phyloP scores from a whole-genome alignment of 169 alveolate genomes.

The Plasmodium adleri region DNA sequence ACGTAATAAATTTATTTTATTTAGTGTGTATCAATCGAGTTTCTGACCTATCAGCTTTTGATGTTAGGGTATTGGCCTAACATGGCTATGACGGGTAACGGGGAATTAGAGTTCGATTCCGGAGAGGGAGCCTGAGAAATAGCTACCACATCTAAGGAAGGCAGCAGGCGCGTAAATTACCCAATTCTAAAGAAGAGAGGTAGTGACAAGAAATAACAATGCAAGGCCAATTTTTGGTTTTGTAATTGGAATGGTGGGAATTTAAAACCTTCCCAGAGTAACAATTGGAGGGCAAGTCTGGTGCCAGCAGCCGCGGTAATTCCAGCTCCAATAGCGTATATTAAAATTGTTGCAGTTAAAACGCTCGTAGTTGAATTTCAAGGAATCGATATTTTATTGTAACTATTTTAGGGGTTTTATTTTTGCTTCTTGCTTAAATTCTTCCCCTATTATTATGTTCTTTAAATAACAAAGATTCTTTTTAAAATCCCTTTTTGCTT shows the following conservation, averaged over 20 bases:
- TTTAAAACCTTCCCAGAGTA: conserved; percentile 82
- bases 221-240: conserved; percentile 85
- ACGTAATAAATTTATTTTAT: conserved; percentile 68
- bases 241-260: conserved; percentile 93
- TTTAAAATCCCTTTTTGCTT: conserved; percentile 9
- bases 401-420: background rate
- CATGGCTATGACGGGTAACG: conserved; percentile 96
- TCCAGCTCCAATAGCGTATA: conserved; percentile 95
- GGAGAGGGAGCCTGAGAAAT: conserved; percentile 98
- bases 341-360: conserved; percentile 93
- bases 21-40: conserved; percentile 77
- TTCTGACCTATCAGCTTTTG: conserved; percentile 86
- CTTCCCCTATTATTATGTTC: background rate
- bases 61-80: conserved; percentile 94
- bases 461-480: conserved; percentile 31
- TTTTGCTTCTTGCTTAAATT: background rate
- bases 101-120: conserved; percentile 97
- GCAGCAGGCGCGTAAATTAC: conserved; percentile 97
- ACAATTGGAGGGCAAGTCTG: conserved; percentile 96
- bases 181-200: conserved; percentile 96
- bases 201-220: conserved; percentile 95
- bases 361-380: conserved; percentile 90
- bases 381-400: conserved; percentile 18
- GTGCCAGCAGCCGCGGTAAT: conserved; percentile 96
- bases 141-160: conserved; percentile 97